Conservation (phyloP, 257 asterid species). For the Gynochthodes officinalis region DNA sequence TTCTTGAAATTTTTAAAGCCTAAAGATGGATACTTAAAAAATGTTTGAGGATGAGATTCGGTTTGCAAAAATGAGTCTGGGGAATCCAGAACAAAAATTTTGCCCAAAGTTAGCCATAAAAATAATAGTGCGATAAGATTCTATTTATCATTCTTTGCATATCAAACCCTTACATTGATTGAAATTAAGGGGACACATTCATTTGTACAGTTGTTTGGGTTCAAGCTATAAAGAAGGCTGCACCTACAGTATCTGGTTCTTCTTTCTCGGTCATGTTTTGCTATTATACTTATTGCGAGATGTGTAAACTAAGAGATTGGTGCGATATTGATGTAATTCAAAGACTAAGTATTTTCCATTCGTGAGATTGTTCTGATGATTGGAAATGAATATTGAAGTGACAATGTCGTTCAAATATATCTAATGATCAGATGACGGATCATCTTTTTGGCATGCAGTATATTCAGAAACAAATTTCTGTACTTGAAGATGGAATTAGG, state of each 20-base stretch:
- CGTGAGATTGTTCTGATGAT: neutral
- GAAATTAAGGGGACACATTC: neutral
- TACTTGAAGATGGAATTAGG: constrained; percentile 80
- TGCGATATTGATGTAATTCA: no score
- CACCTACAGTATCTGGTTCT: neutral
- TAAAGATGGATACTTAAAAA: neutral
- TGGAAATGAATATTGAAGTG: neutral
- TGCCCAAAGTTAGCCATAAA: no score
- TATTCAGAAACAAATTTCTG: constrained; percentile 67
- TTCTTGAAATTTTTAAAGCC: neutral
- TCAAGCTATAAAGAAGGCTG: neutral
- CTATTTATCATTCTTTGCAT: neutral
- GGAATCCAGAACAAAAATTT: no score
- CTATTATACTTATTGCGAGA: neutral
- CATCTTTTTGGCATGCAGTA: constrained; percentile 51
- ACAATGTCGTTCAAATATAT: neutral
- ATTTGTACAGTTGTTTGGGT: neutral
- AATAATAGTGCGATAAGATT: no score
- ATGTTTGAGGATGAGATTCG: neutral
- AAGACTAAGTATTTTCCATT: neutral
- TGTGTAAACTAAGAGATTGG: constrained; percentile 2
- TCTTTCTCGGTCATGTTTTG: neutral
- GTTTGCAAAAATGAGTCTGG: no score
- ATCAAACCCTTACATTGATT: neutral
- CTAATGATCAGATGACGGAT: neutral